Percentiles rank a stretch among this genome's conserved stretches.
phyloP scores from a whole-genome alignment of 768 basidiomycete species.

The Lactarius evosmus region DNA sequence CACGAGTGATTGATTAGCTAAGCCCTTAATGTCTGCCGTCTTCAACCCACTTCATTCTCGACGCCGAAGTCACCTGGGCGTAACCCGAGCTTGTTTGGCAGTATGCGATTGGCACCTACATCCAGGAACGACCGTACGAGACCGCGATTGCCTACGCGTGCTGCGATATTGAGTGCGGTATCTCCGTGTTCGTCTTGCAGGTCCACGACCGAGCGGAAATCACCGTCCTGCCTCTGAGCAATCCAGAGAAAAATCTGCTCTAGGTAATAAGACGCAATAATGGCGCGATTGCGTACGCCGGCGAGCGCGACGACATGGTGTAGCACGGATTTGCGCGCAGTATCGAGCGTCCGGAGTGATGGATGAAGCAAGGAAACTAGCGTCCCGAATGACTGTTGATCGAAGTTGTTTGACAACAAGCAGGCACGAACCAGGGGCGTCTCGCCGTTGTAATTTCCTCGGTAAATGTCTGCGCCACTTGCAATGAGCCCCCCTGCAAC shows the following conservation, averaged over 20 bases:
- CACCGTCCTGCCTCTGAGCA: conserved; percentile 69
- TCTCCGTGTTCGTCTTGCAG: conserved; percentile 94
- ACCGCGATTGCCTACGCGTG: conserved; percentile 85
- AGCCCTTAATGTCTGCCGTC: conserved; percentile 5
- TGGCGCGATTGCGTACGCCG: conserved; percentile 84
- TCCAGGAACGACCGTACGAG: conserved; percentile 85
- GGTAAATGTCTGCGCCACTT: conserved; percentile 80
- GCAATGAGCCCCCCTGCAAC: conserved; percentile 68
- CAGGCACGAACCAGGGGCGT: conserved; percentile 92
- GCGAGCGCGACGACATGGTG: conserved; percentile 92
- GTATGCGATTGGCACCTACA: conserved; percentile 85
- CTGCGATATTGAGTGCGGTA: conserved; percentile 93
- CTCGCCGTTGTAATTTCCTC: conserved; percentile 92
- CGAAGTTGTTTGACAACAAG: conserved; percentile 82
- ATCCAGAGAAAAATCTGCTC: conserved; percentile 87
- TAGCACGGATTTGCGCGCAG: conserved; percentile 76
- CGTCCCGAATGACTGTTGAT: conserved; percentile 66
- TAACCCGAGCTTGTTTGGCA: conserved; percentile 90
- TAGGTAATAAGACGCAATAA: conserved; percentile 85
- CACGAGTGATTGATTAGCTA: conserved; percentile 15
- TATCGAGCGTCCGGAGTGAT: conserved; percentile 87
- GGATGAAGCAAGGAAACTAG: conserved; percentile 62
- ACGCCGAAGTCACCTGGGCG: conserved; percentile 94
- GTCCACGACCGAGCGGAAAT: conserved; percentile 80
- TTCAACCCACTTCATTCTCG: conserved; percentile 70